A percentile compares a stretch with the other conserved stretches of the same genome.
Conservation (phyloP, 2,329 filamentous ascomycete genomes). For the Ascochyta fabae region DNA sequence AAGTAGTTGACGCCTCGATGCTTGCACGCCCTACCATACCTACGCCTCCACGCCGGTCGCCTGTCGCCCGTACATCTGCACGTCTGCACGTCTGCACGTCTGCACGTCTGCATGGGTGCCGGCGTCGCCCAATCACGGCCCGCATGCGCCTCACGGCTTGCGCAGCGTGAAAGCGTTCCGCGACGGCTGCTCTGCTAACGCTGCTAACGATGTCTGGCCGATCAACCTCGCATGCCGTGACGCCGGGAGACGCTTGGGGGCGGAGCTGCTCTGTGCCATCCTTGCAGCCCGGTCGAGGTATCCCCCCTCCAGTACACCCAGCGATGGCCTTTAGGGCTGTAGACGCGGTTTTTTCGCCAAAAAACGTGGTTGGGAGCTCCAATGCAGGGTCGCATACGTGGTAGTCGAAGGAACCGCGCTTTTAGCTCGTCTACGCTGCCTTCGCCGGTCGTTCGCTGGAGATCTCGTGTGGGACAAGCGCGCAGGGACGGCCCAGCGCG, state of each 20-base stretch:
- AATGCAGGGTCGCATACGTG: constrained; percentile 34
- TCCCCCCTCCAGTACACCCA: constrained; percentile 34
- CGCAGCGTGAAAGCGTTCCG: constrained; percentile 30
- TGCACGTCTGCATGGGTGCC: too few relatives aligned
- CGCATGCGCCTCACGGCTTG: constrained; percentile 7
- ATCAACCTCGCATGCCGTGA: constrained; percentile 34
- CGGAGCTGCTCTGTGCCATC: constrained; percentile 15
- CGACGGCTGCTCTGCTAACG: constrained; percentile 21
- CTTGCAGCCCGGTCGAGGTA: constrained; percentile 14
- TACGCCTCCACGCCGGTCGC: background rate
- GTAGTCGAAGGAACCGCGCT: constrained; percentile 35
- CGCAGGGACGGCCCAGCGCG: constrained; percentile 23
- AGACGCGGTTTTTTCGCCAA: constrained; percentile 41
- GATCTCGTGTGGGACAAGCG: constrained; percentile 28
- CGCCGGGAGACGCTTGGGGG: constrained; percentile 30
- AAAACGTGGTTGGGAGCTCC: constrained; percentile 38
- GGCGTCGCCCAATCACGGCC: constrained; percentile 9
- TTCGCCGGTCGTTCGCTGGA: constrained; percentile 27
- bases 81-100: too few relatives aligned
- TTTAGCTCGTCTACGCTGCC: constrained; percentile 28
- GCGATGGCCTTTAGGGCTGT: constrained; percentile 35
- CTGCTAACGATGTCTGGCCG: constrained; percentile 29
- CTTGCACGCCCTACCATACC: too few relatives aligned
- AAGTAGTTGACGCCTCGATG: too few relatives aligned
- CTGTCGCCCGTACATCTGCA: background rate